A percentile compares a stretch with the other conserved stretches of the same genome.
These are phyloP conservation scores for Ceriops zippeliana DNA, from an alignment of 345 rosid genomes.

Conservation along the genomic window DNA sequence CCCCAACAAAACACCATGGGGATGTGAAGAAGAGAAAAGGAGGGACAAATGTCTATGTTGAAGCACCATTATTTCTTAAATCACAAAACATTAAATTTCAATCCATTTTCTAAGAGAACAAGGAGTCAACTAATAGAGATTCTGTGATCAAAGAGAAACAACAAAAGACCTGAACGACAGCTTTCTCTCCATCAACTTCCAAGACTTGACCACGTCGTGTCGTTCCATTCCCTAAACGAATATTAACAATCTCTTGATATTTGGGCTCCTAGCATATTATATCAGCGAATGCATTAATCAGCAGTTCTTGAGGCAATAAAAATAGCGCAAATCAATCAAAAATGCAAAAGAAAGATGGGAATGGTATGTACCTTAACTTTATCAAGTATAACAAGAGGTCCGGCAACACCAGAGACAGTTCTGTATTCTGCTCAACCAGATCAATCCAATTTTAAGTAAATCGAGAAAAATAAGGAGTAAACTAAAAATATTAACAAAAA, in stretches of 20 bases:
- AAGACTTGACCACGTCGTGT: conserved; percentile 92
- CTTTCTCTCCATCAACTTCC: conserved; percentile 98
- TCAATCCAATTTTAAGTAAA: background rate
- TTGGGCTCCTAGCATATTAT: conserved; percentile 70
- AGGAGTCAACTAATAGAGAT: background rate
- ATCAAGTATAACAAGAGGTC: conserved; percentile 89
- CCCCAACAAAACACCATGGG: no score
- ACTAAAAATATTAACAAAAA: background rate
- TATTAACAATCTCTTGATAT: conserved; percentile 95
- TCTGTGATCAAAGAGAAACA: background rate
- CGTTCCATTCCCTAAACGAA: conserved; percentile 89
- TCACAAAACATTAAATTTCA: no score
- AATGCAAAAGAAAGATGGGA: background rate
- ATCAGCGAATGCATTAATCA: conserved; percentile 1
- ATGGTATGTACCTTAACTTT: conserved; percentile 73
- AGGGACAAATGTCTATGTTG: no score
- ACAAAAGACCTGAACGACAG: conserved; percentile 80
- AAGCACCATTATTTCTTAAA: no score
- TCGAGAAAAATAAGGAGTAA: background rate
- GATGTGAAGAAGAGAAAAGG: no score
- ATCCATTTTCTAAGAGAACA: background rate
- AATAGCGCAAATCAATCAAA: background rate
- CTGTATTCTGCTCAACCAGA: conserved; percentile 59
- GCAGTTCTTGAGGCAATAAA: background rate
- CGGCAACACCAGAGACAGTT: conserved; percentile 97